Percentiles rank a stretch among this genome's conserved stretches.
phyloP scores from a whole-genome alignment of 2,329 filamentous ascomycete species.

The Metarhizium humberi region DNA sequence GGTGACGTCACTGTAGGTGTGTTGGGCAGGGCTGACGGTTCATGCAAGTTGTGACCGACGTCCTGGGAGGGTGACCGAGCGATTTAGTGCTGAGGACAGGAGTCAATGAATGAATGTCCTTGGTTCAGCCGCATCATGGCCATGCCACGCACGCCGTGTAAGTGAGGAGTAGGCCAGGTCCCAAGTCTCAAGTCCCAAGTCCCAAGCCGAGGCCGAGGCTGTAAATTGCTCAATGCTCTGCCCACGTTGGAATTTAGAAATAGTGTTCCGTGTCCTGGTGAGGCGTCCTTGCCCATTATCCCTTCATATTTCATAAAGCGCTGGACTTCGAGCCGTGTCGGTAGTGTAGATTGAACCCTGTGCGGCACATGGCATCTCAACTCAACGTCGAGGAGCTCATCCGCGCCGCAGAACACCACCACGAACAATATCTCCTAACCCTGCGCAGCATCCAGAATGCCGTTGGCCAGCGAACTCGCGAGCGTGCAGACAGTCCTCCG shows the following conservation, averaged over 20 bases:
- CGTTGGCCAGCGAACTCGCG: slow-evolving; percentile 8
- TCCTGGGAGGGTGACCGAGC: neutral
- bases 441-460: slow-evolving; percentile 20
- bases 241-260: neutral
- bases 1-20: too few relatives aligned
- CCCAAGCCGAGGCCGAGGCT: neutral
- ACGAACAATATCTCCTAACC: slow-evolving; percentile 24
- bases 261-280: neutral
- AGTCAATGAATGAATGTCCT: neutral
- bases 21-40: too few relatives aligned
- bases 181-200: neutral
- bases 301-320: neutral
- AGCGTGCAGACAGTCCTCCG: slow-evolving; percentile 16
- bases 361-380: neutral
- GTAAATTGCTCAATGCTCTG: neutral
- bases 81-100: neutral
- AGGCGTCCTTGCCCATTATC: neutral
- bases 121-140: neutral
- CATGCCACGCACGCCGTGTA: neutral
- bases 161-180: neutral
- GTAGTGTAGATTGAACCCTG: neutral
- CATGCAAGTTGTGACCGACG: too few relatives aligned
- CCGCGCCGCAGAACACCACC: slow-evolving; percentile 21
- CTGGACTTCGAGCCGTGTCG: neutral
- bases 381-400: slow-evolving; percentile 23